phyloP scores from a whole-genome alignment of 192 early-diverging fungal genomes.

The Backusella luteola region DNA sequence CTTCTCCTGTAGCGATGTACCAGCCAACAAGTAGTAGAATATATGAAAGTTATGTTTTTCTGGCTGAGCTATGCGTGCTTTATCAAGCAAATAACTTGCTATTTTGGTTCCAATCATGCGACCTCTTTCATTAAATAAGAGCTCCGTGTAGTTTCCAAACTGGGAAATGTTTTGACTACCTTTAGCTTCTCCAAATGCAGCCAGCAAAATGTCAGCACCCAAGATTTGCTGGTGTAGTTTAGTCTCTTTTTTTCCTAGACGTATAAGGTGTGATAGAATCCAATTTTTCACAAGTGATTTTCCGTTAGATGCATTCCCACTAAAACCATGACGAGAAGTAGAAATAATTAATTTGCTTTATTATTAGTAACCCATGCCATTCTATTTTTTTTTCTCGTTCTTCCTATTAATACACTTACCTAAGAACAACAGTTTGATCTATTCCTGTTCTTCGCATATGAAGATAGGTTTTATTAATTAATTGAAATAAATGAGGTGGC shows the following conservation, averaged over 20 bases:
- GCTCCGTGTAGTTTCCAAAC: conserved; percentile 79
- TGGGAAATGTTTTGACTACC: conserved; percentile 76
- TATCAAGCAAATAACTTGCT: conserved; percentile 86
- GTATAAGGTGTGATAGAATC: conserved; percentile 64
- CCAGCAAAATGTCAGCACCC: conserved; percentile 71
- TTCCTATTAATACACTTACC: conserved; percentile 15
- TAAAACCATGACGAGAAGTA: conserved; percentile 21
- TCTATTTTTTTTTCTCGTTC: not conserved
- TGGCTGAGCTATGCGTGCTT: conserved; percentile 63
- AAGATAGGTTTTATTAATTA: conserved; percentile 72
- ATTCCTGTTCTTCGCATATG: conserved; percentile 74
- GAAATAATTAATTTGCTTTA: not conserved
- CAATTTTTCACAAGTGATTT: conserved; percentile 76
- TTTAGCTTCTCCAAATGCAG: conserved; percentile 78
- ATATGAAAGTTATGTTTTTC: conserved; percentile 76
- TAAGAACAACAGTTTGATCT: conserved; percentile 46
- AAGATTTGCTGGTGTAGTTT: conserved; percentile 60
- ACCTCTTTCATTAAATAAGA: conserved; percentile 90
- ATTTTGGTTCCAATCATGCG: conserved; percentile 82
- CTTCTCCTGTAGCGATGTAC: conserved; percentile 74
- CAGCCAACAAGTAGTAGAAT: conserved; percentile 92
- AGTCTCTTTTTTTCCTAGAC: conserved; percentile 70
- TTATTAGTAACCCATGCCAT: not conserved
- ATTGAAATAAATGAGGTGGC: conserved; percentile 71
- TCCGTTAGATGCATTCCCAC: conserved; percentile 84